A percentile compares a stretch with the other conserved stretches of the same genome.
Conservation (phyloP, 1,139 yeast genomes). For the Zygosaccharomyces sapae region DNA sequence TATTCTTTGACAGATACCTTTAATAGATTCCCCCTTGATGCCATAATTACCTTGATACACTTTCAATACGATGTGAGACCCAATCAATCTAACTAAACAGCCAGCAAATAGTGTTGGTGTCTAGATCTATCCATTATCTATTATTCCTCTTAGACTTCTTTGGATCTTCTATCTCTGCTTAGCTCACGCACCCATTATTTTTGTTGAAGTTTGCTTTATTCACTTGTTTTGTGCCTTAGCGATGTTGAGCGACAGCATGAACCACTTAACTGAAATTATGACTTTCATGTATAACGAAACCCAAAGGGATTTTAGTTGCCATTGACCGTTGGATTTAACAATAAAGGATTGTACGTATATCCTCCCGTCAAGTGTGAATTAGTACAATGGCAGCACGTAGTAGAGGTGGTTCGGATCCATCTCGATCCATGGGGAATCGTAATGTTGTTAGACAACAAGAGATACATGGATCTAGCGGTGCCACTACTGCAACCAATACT, state of each 20-base stretch:
- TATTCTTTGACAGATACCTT: constrained; percentile 17
- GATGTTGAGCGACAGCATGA: constrained; percentile 3
- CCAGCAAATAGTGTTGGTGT: background rate
- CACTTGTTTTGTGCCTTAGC: constrained; percentile 7
- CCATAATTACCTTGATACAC: background rate
- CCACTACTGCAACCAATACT: background rate
- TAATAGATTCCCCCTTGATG: background rate
- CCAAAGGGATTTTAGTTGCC: no score
- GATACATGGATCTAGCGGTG: constrained; percentile 1
- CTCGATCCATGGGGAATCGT: background rate
- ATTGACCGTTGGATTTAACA: no score
- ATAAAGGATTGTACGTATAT: background rate
- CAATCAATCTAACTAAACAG: no score
- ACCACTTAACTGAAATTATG: background rate
- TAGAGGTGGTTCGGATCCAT: constrained; percentile 1
- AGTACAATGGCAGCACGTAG: background rate
- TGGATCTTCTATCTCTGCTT: background rate
- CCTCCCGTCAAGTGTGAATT: background rate
- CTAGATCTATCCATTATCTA: background rate
- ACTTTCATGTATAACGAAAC: background rate
- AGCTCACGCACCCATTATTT: background rate
- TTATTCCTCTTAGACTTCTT: background rate
- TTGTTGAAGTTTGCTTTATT: constrained; percentile 1
- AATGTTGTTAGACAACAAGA: background rate
- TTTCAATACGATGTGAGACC: background rate